phyloP scores from a whole-genome alignment of 257 asterid genomes.

The Leptodermis oblonga region DNA sequence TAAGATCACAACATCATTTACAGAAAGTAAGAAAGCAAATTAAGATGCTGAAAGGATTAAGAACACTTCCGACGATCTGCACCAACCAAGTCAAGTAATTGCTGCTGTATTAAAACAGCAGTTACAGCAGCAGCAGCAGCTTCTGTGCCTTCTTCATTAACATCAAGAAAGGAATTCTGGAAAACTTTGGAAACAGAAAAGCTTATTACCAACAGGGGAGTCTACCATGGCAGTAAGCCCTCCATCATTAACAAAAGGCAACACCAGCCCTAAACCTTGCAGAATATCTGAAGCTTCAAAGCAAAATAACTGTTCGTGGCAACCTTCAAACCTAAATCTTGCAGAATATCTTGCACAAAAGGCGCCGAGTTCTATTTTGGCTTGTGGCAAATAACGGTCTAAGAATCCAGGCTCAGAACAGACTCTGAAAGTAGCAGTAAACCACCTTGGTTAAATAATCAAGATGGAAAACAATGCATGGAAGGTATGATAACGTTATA shows the following conservation, averaged over 20 bases:
- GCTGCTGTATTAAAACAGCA: slow-evolving; percentile 4
- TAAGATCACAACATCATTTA: too few species aligned
- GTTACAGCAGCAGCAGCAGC: slow-evolving; percentile 44
- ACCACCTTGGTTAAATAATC: too few species aligned
- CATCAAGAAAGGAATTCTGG: slow-evolving; percentile 40
- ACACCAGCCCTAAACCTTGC: slow-evolving; percentile 26
- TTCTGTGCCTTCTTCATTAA: slow-evolving; percentile 43
- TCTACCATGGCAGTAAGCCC: slow-evolving; percentile 34
- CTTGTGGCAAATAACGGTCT: slow-evolving; percentile 24
- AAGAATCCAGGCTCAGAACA: slow-evolving; percentile 28
- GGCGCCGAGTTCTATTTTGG: slow-evolving; percentile 15
- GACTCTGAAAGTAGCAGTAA: too few species aligned
- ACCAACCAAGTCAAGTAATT: slow-evolving; percentile 28
- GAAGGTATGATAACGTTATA: too few species aligned
- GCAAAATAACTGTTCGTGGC: too few species aligned
- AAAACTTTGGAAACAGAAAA: slow-evolving; percentile 33
- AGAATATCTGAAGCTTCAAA: slow-evolving; percentile 32
- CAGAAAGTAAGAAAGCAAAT: too few species aligned
- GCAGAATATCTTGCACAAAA: slow-evolving; percentile 33
- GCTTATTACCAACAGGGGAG: slow-evolving; percentile 19
- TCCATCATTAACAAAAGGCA: slow-evolving; percentile 32
- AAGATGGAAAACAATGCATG: too few species aligned
- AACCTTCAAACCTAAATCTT: too few species aligned
- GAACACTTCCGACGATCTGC: neutral
- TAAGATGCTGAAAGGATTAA: too few species aligned